Evolutionary conservation across 306 rosid species (phyloP), one percentile per base, ranked within the genome.

Genomic region (Gastrolobium bilobum): DNA sequence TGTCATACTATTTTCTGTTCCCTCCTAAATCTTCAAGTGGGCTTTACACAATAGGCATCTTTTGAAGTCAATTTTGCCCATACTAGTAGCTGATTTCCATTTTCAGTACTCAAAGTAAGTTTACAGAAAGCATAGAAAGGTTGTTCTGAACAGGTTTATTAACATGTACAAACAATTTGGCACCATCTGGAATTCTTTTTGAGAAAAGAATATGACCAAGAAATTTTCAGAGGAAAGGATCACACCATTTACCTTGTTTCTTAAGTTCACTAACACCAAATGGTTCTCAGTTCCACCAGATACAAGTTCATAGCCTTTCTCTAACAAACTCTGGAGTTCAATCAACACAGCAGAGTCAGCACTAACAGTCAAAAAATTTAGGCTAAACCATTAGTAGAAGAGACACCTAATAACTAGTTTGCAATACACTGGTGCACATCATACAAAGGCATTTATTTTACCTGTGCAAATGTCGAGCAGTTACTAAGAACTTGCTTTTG

Each of bases 221-320:
- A 76, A 29, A 61, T 11, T 44, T 50, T 79, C 66, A 71, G 43
- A 78, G 15, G 42, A 86, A 79, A 61, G 64, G 78, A 73, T 30
- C 68, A 40, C 48, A 62, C 65, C 53, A 7, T 51, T 72, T 87
- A 94, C 98, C 98, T 90, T 88, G 87, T 91, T 85, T 83, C 93
- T 88, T 68, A 94, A 83, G 86, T 94, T 92, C 72, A 94, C 97
- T 13, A 94, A 80, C 79, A 92, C 93, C 68, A 94, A 81, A 85
- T 94, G 98, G 88, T 92, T 94, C 15, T 94, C 98, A 0, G 98
- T 92, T 84, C 98, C 98, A 77, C 97, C 98, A 62, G 98, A 94
- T 56, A 94, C 98, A 78, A 92, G 97, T 7, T 91, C 93, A 54
- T 92, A 94, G 79, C 98, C 95, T 75, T 13, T 83, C 87, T 88